Percentiles rank a stretch among this genome's conserved stretches.
phyloP scores from a whole-genome alignment of 352 stramenopile genomes.

The Pythium rishiriense region DNA sequence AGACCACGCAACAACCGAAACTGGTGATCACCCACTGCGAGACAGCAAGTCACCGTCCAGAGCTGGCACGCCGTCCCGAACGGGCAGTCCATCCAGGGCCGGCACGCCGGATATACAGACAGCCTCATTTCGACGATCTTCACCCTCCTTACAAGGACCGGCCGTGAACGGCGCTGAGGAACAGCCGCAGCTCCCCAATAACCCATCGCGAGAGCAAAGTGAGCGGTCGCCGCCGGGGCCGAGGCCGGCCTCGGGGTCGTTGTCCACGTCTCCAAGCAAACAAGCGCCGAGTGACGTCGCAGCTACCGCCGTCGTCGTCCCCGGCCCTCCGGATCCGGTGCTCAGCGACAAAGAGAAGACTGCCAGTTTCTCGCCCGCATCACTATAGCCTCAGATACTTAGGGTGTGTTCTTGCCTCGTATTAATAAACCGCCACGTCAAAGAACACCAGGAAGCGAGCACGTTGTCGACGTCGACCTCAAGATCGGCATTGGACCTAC shows the following conservation, averaged over 20 bases:
- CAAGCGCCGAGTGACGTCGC: neutral
- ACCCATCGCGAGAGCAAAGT: slow-evolving; percentile 1
- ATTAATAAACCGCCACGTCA: neutral
- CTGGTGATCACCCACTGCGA: neutral
- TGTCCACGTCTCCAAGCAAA: neutral
- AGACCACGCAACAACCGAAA: neutral
- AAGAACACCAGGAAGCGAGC: no score
- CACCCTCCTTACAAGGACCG: slow-evolving; percentile 5
- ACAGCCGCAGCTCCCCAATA: slow-evolving; percentile 6
- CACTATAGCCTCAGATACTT: neutral
- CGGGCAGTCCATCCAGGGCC: slow-evolving; percentile 1
- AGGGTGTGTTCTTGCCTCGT: neutral
- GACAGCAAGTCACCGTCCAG: neutral
- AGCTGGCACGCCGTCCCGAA: neutral
- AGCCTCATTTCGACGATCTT: neutral
- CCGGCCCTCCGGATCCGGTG: neutral
- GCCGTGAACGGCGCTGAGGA: slow-evolving; percentile 4
- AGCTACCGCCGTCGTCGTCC: neutral
- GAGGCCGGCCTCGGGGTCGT: neutral
- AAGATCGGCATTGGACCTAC: no score
- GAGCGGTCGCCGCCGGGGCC: neutral
- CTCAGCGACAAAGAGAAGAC: neutral
- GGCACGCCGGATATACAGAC: neutral
- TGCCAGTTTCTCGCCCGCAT: neutral
- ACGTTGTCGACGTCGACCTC: neutral